Base-by-base conservation (phyloP, 176 grass and related monocot genomes). In the Bonia amplexicaulis region DNA sequence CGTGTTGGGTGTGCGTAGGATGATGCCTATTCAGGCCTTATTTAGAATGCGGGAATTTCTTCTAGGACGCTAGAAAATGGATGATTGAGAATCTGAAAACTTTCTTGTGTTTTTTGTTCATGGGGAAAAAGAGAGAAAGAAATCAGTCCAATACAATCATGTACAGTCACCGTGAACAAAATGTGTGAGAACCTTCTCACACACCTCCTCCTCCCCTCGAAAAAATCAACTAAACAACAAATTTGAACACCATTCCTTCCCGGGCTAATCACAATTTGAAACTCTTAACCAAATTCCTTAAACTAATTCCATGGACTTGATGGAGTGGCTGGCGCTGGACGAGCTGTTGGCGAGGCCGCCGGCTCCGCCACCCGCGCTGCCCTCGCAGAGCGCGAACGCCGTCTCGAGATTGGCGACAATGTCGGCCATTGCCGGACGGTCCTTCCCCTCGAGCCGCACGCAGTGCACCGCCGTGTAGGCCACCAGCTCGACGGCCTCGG, bases 401-500 rank as follows among this genome's bases (percentile, higher is more conserved):
- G 88, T 91, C 91, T 99, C 93, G 2, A 99, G 93, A 80, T 94
- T 91, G 16, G 88, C 91, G 0, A 94, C 93, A 14, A 99, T 87
- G 87, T 94, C 96, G 0, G 90, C 83, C 89, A 92, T 92, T 7
- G 84, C 68, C 1, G 96, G 96, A 0, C 96, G 80, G 55, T 96
- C 88, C 80, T 74, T 94, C 0, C 93, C 96, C 85, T 99, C 93
- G 0, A 91, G 84, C 47, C 76, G 12, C 3, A 99, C 93, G 65
- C 96, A 99, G 71, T 92, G 93, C 45, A 82, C 85, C 12, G 96
- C 96, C 16, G 94, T 87, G 86, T 99, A 89, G 0, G 90, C 96
- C 20, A 99, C 92, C 49, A 99, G 87, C 81, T 94, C 96, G 0
- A 99, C 71, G 7, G 96, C 93, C 86, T 99, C 97, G 1, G 88